Evolutionary conservation across 345 rosid species (phyloP), one percentile per base, ranked within the genome.

Genomic region (Adansonia digitata): DNA sequence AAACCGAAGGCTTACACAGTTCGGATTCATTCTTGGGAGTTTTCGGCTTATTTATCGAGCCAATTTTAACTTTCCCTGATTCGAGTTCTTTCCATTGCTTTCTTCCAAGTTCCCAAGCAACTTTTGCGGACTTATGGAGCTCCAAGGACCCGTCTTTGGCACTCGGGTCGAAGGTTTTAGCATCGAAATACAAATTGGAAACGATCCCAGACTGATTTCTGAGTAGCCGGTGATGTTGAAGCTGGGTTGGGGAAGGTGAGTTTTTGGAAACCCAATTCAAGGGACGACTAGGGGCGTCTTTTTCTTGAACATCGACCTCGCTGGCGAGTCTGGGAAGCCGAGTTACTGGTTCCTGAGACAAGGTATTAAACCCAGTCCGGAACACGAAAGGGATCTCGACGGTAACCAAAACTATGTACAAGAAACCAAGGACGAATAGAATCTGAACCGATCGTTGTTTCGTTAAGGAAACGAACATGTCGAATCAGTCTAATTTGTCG

Each of bases 321-420:
- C 77, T 87, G 14, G 85, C 80, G 80, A 92, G 97, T 55, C 63
- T 69, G 35, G 76, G 83, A 15, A 74, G 74, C 17, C 85, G 88
- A 37, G 89, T 52, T 3, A 86, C 57, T 52, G 87, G 65, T 40
- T 89, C 96, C 35, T 78, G 84, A 39, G 94, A 81, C 34, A 85
- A 72, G 22, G 90, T 77, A 52, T 75, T 71, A 42, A 87, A 73
- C 63, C 86, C 85, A n/a, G 91, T 77, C 35, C 75, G 81, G 83
- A 89, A 91, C 1, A 93, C 91, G 61, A 88, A 84, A 4, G 99
- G 99, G 77, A 95, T 87, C 79, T 93, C 97, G 6, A 93, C 74
- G 20, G 94, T 84, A 60, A 91, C 93, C 52, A 91, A 60, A 12
- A 91, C 51, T 2, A 91, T 46, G 46, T 93, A 95, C 48, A 91